These are phyloP conservation scores for Chaetomiaceae sp. DNA, from an alignment of 2,329 filamentous ascomycete genomes.

Conservation along the genomic window DNA sequence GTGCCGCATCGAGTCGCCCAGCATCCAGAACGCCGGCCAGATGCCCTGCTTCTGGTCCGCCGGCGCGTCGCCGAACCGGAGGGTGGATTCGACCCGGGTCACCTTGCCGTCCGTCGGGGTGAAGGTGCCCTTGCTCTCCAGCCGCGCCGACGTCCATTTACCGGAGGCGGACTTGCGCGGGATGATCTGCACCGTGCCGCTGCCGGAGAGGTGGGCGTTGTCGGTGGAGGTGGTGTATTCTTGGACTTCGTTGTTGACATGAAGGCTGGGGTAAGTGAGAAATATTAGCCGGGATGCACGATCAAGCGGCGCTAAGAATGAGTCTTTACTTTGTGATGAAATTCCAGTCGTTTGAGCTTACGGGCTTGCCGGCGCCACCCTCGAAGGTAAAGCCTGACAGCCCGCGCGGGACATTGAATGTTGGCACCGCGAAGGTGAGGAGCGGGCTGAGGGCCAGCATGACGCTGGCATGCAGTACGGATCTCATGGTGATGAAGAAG, in stretches of 20 bases:
- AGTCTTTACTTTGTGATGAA: too few relatives aligned
- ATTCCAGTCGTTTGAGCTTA: too few relatives aligned
- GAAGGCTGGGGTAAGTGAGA: too few relatives aligned
- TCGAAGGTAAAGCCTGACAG: too few relatives aligned
- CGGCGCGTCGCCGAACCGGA: slow-evolving; percentile 42
- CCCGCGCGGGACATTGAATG: too few relatives aligned
- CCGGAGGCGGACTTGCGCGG: slow-evolving; percentile 37
- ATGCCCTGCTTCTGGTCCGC: slow-evolving; percentile 42
- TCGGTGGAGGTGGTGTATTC: slow-evolving; percentile 39
- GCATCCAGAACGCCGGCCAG: slow-evolving; percentile 55
- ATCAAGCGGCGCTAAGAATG: too few relatives aligned
- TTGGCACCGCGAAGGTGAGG: too few relatives aligned
- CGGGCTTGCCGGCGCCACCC: too few relatives aligned
- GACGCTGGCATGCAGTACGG: too few relatives aligned
- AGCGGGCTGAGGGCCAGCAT: too few relatives aligned
- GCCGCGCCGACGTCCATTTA: slow-evolving; percentile 48
- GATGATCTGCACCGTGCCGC: slow-evolving; percentile 45
- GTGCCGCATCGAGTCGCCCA: slow-evolving; percentile 44
- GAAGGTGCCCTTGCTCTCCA: slow-evolving; percentile 44
- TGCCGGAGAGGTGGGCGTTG: slow-evolving; percentile 47
- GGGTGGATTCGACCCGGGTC: slow-evolving; percentile 40
- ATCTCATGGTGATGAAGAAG: too few relatives aligned
- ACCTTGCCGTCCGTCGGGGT: slow-evolving; percentile 40
- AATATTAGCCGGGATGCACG: too few relatives aligned
- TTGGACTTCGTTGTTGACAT: slow-evolving; percentile 49